Percentiles rank a stretch among this genome's conserved stretches.
phyloP scores from a whole-genome alignment of 495 filamentous ascomycete genomes.

The Hypoxylon fragiforme region DNA sequence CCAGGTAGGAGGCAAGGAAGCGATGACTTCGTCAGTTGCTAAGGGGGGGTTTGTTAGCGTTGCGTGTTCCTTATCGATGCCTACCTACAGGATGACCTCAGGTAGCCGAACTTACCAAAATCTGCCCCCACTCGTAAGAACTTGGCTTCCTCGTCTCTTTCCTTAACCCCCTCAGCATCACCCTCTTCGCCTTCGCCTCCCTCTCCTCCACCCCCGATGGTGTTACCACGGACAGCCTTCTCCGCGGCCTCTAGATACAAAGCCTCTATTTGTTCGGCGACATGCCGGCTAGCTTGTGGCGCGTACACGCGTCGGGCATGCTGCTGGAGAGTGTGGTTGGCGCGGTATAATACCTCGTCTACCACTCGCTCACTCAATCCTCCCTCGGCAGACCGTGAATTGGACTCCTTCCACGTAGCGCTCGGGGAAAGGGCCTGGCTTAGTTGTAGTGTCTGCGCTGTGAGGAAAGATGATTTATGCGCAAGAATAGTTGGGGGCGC shows the following conservation, averaged over 20 bases:
- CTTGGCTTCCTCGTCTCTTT: slow-evolving; percentile 35
- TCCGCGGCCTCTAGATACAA: slow-evolving; percentile 65
- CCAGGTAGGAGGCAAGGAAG: slow-evolving; percentile 50
- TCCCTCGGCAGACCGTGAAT: slow-evolving; percentile 51
- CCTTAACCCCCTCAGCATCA: slow-evolving; percentile 36
- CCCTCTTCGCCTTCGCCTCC: slow-evolving; percentile 51
- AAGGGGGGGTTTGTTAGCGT: not conserved
- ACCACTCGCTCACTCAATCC: slow-evolving; percentile 57
- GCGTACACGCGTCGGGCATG: slow-evolving; percentile 74
- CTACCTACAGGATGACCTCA: not conserved
- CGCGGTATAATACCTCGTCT: slow-evolving; percentile 52
- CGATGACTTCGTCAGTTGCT: slow-evolving; percentile 49
- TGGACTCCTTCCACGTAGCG: slow-evolving; percentile 57
- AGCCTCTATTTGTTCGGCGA: slow-evolving; percentile 79
- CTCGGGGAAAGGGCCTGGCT: slow-evolving; percentile 59
- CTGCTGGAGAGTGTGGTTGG: slow-evolving; percentile 68
- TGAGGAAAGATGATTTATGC: slow-evolving; percentile 66
- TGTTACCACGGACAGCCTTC: slow-evolving; percentile 28
- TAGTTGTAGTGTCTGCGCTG: slow-evolving; percentile 64
- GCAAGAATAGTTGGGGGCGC: slow-evolving; percentile 57
- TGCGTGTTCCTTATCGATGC: too few species aligned
- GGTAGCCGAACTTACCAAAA: slow-evolving; percentile 39
- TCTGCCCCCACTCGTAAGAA: slow-evolving; percentile 42
- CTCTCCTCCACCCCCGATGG: slow-evolving; percentile 40
- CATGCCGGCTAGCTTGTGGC: slow-evolving; percentile 73